Evolutionary conservation across 73 alveolate species (phyloP).

Genomic region (Symbiodinium pilosum): DNA sequence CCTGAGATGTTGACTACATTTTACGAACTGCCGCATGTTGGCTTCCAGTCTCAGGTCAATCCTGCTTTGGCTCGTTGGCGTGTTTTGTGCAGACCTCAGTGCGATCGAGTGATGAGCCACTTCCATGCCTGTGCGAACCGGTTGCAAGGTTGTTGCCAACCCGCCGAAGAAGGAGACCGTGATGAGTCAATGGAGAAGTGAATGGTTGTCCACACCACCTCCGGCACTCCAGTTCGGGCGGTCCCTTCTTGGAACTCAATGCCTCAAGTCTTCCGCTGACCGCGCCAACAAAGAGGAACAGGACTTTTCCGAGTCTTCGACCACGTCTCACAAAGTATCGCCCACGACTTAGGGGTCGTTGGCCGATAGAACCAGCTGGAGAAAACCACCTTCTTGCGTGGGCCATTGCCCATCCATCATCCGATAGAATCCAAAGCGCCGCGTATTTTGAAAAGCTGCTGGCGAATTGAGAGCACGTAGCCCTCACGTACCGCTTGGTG

Average conservation of each 20-base stretch:
- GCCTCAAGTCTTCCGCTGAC: no score
- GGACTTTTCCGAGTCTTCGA: background rate
- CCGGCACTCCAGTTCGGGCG: no score
- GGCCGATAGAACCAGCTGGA: no score
- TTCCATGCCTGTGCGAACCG: background rate
- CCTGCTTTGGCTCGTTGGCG: background rate
- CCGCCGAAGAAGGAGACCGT: background rate
- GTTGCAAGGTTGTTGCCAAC: background rate
- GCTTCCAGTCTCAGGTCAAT: background rate
- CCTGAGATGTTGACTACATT: background rate
- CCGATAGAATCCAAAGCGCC: background rate
- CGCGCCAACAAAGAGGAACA: background rate
- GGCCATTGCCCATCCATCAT: constrained; percentile 3
- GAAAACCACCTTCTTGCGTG: no score
- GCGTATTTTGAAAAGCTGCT: background rate
- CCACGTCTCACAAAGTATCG: background rate
- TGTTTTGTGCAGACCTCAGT: background rate
- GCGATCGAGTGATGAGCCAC: background rate
- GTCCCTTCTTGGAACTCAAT: no score
- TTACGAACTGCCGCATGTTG: background rate
- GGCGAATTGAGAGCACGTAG: no score
- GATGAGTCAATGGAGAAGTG: background rate
- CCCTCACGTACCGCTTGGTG: background rate
- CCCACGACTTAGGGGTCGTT: background rate
- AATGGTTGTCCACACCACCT: background rate